phyloP scores from a whole-genome alignment of 305 asterid genomes.

The Solanum hybrid region DNA sequence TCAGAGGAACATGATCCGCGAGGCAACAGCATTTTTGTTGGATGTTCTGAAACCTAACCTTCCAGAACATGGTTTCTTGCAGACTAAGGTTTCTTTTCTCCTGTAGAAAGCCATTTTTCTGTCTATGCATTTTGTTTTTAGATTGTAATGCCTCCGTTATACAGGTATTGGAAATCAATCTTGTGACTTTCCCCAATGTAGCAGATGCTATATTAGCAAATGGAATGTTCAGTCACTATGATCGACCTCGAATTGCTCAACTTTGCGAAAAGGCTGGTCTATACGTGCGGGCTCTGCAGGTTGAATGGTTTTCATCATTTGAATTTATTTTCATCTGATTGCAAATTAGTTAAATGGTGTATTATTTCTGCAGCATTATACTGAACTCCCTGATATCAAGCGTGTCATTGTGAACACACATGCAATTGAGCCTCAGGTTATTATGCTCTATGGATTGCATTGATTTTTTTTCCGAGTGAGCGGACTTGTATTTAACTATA shows the following conservation, averaged over 20 bases:
- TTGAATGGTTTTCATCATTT: conserved; percentile 17
- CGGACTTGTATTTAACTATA: not conserved
- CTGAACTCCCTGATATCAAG: conserved; percentile 91
- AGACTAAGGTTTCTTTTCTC: conserved; percentile 70
- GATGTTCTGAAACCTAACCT: conserved; percentile 96
- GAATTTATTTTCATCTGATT: not conserved
- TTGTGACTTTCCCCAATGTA: conserved; percentile 93
- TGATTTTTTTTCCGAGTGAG: not conserved
- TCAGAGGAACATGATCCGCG: conserved; percentile 97
- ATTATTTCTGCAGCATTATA: conserved; percentile 61
- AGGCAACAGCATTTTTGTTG: conserved; percentile 93
- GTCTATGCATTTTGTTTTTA: not conserved
- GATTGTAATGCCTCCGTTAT: conserved; percentile 11
- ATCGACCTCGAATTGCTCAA: conserved; percentile 90
- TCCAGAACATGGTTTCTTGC: conserved; percentile 60
- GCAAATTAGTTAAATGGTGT: conserved; percentile 1
- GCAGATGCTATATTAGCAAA: conserved; percentile 99
- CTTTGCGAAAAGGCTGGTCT: conserved; percentile 98
- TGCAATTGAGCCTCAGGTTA: conserved; percentile 99
- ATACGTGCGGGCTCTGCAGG: conserved; percentile 95
- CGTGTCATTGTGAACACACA: conserved; percentile 98
- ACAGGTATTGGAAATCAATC: conserved; percentile 95
- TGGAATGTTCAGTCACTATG: conserved; percentile 98
- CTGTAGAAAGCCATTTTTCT: not conserved
- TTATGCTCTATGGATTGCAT: not conserved